Evolutionary conservation across 768 basidiomycete genomes (phyloP).

Genomic region (Mycena alexandri): DNA sequence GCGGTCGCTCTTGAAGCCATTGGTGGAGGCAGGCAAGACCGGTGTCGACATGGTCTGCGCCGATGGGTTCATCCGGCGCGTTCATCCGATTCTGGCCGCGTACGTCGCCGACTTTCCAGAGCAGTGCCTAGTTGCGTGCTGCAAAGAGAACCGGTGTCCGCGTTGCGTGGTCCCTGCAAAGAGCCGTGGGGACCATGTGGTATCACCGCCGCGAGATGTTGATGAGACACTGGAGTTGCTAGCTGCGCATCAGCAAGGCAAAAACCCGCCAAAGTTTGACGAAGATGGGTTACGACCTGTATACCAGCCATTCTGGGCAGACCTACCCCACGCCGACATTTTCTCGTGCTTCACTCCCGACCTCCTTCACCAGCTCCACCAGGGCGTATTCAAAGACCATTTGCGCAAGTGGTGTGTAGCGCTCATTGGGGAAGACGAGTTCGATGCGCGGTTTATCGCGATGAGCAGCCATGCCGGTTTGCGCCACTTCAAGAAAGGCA

Average conservation of each 20-base stretch:
- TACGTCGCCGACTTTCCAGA: not conserved
- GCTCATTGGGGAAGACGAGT: conserved; percentile 5
- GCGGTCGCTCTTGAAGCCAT: conserved; percentile 22
- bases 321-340: conserved; percentile 12
- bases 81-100: conserved; percentile 33
- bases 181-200: not conserved
- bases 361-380: conserved; percentile 9
- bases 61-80: conserved; percentile 54
- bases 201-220: not conserved
- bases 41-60: conserved; percentile 44
- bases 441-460: conserved; percentile 3
- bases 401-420: not conserved
- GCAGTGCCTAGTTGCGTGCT: conserved; percentile 15
- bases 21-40: conserved; percentile 40
- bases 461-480: conserved; percentile 2
- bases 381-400: conserved; percentile 11
- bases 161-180: conserved; percentile 36
- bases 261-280: not conserved
- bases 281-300: conserved; percentile 4
- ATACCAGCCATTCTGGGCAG: conserved; percentile 9
- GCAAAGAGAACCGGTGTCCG: conserved; percentile 11
- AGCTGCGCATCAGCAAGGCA: conserved; percentile 4
- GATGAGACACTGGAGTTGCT: not conserved
- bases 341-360: conserved; percentile 11
- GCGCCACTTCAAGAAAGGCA: conserved; percentile 10